Conservation (phyloP, 1,139 yeast species). For the Saccharomyces pastorianus region DNA sequence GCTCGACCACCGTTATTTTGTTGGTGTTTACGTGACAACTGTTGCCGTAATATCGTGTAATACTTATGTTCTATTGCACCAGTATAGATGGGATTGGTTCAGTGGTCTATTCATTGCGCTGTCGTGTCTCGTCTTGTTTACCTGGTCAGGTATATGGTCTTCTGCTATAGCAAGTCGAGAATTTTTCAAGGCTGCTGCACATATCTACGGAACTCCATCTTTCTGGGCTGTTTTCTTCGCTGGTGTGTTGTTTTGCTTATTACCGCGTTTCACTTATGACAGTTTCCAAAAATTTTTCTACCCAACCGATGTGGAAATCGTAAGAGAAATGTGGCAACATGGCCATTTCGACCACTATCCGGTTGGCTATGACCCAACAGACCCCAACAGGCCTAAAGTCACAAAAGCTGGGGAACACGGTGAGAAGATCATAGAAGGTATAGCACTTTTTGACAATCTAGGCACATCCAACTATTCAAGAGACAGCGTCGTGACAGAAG, state of each 20-base stretch:
- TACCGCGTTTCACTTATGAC: constrained; percentile 71
- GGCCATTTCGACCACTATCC: constrained; percentile 58
- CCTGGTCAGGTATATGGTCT: constrained; percentile 92
- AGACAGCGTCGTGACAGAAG: constrained; percentile 25
- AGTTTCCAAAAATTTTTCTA: constrained; percentile 49
- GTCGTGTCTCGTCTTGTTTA: constrained; percentile 61
- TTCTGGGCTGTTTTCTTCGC: constrained; percentile 80
- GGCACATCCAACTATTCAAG: constrained; percentile 18
- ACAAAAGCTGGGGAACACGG: constrained; percentile 13
- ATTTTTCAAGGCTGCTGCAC: constrained; percentile 68
- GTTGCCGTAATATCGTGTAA: no score
- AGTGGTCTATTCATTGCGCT: constrained; percentile 34
- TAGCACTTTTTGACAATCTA: constrained; percentile 9
- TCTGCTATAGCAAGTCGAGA: constrained; percentile 51
- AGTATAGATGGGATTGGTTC: no score
- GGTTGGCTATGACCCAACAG: constrained; percentile 57
- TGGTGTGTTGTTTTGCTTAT: constrained; percentile 61
- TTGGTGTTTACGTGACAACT: no score
- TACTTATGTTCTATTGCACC: no score
- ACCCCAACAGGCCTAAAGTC: constrained; percentile 37
- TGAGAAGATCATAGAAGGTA: constrained; percentile 14
- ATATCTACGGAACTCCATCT: constrained; percentile 59
- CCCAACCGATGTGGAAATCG: constrained; percentile 79
- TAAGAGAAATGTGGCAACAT: constrained; percentile 62
- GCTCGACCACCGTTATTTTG: no score